Evolutionary conservation across 1,139 yeast genomes (phyloP), one percentile per base, ranked within the genome.

Genomic region (Suhomyces terraborum): DNA sequence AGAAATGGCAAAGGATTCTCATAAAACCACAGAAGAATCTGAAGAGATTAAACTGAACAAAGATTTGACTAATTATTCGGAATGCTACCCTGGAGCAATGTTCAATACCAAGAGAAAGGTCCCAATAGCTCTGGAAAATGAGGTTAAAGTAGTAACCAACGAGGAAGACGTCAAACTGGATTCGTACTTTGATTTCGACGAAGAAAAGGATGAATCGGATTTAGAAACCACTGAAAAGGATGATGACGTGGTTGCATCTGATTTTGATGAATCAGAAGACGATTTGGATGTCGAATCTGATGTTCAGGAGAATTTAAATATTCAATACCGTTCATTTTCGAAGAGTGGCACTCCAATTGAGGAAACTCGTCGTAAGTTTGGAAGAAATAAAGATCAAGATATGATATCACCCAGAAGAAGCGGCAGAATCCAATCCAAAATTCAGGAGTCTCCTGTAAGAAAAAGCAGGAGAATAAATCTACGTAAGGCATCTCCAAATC

Each of bases 81-180:
- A 58, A 2, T 69, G 75, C 40, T 55, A 56, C 42, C 73, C 73
- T 8, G 73, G 69, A 1, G 50, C 54, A 13, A 38, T 41, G 16
- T 37, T 34, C 17, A 37, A 43, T 19, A 35, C 35, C 9, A 52
- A 45, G 30, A 38, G 40, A 28, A 44, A 46, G 33, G 47, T 38
- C 19, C 50, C 55, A 12, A 50, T 47, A 38, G 43, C 43, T 30
- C 49, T 39, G 20, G 38, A 42, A 2, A 44, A 43, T n/a, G 51
- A 49, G 31, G 45, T 49, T 7, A 53, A 48, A 23, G 48, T 45
- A 24, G 23, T 20, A 1, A 41, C 25, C 3, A 40, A 26, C n/a
- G 45, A 28, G 6, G 40, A 38, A 6, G 43, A 31, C 4, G 35
- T 22, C 4, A 46, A 35, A 7, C 56, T 49, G 7, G 53, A 46